Conservation (phyloP, 139 green algal species). For the Tetraselmis chui region DNA sequence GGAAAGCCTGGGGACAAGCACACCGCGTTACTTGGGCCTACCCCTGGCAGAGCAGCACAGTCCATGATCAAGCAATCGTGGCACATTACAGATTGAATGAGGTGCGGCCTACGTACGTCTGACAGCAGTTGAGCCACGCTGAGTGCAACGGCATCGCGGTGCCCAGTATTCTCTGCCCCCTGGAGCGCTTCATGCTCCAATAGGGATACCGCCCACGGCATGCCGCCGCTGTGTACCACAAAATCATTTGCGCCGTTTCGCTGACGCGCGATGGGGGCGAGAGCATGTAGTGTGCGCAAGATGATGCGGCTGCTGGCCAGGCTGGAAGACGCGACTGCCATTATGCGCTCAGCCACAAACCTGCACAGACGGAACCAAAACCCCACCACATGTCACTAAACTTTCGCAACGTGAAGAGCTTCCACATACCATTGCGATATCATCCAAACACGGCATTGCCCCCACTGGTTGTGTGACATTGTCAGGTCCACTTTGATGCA, state of each 20-base stretch:
- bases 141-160: neutral
- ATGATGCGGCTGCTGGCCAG: neutral
- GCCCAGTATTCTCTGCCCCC: neutral
- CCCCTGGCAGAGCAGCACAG: too few species aligned
- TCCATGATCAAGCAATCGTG: too few species aligned
- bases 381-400: too few species aligned
- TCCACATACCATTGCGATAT: too few species aligned
- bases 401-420: too few species aligned
- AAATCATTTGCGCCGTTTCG: neutral
- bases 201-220: neutral
- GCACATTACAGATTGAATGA: too few species aligned
- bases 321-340: neutral
- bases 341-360: neutral
- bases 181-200: neutral
- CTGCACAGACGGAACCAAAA: neutral
- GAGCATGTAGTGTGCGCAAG: neutral
- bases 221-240: neutral
- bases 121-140: too few species aligned
- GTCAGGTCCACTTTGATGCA: too few species aligned
- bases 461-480: too few species aligned
- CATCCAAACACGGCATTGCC: too few species aligned
- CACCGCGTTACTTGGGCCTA: too few species aligned
- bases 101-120: too few species aligned
- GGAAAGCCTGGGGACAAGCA: neutral
- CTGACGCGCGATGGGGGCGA: neutral